These are phyloP conservation scores for Suillus brevipes DNA, from an alignment of 768 basidiomycete genomes.

Conservation along the genomic window DNA sequence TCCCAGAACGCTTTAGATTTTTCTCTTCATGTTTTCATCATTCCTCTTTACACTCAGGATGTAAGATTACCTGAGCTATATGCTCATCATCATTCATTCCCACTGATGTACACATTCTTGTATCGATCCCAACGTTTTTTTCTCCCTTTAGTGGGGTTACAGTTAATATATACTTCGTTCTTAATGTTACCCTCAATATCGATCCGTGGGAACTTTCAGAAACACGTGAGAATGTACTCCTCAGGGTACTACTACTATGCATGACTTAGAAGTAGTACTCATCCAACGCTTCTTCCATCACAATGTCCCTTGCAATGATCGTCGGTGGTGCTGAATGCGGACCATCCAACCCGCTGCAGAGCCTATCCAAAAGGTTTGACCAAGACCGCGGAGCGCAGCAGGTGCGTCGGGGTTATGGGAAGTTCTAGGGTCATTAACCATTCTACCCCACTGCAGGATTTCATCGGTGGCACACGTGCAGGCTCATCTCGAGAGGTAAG, in stretches of 20 bases:
- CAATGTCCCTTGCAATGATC: slow-evolving; percentile 82
- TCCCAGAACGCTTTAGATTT: not conserved
- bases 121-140: not conserved
- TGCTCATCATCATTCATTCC: slow-evolving; percentile 5
- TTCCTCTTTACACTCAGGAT: slow-evolving; percentile 3
- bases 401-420: slow-evolving; percentile 37
- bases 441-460: slow-evolving; percentile 50
- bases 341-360: slow-evolving; percentile 80
- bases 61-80: slow-evolving; percentile 4
- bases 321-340: slow-evolving; percentile 80
- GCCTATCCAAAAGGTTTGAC: slow-evolving; percentile 76
- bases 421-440: slow-evolving; percentile 1
- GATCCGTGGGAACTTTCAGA: not conserved
- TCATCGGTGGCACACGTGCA: slow-evolving; percentile 60
- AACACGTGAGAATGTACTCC: slow-evolving; percentile 1
- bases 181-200: slow-evolving; percentile 2
- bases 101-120: slow-evolving; percentile 3
- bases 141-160: not conserved
- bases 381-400: slow-evolving; percentile 78
- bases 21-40: not conserved
- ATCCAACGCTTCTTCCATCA: slow-evolving; percentile 7
- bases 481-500: slow-evolving; percentile 65
- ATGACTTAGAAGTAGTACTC: not conserved
- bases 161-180: slow-evolving; percentile 4
- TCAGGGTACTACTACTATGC: not conserved